Conservation (phyloP, 225 moss, liverwort and hornwort species). For the Physcomitrium patens region DNA sequence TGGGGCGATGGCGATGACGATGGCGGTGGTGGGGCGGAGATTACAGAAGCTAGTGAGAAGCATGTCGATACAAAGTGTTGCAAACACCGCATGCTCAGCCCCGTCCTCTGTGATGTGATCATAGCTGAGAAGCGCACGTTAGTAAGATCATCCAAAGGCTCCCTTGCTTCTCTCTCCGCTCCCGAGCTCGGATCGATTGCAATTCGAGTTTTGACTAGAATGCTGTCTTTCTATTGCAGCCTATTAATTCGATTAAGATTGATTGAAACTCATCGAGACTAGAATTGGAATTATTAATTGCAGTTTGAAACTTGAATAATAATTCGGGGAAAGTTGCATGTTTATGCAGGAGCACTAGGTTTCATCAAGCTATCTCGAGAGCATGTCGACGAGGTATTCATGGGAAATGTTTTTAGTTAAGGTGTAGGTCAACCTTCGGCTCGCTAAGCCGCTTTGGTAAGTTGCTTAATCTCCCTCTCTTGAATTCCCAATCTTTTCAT, state of each 20-base stretch:
- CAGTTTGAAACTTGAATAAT: no score
- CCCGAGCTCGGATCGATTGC: constrained; percentile 79
- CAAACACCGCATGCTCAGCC: constrained; percentile 17
- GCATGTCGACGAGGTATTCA: constrained; percentile 54
- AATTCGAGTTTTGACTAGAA: constrained; percentile 58
- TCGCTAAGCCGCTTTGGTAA: constrained; percentile 73
- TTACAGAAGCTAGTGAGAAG: constrained; percentile 41
- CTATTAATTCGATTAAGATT: neutral
- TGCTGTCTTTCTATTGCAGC: neutral
- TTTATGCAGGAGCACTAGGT: constrained; percentile 45
- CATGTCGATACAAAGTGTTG: constrained; percentile 26
- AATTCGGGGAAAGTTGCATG: neutral
- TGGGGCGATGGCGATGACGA: constrained; percentile 38
- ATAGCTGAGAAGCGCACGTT: constrained; percentile 90
- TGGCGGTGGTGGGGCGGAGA: constrained; percentile 23
- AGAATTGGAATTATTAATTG: neutral
- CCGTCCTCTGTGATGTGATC: constrained; percentile 58
- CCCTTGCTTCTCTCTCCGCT: constrained; percentile 80
- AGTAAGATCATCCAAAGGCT: constrained; percentile 74
- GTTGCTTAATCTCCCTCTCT: constrained; percentile 9
- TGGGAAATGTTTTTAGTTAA: constrained; percentile 61
- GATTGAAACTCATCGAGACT: neutral
- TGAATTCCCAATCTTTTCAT: no score
- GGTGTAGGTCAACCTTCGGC: constrained; percentile 73
- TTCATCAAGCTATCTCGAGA: constrained; percentile 44